phyloP scores from a whole-genome alignment of 208 protist genomes.

The Acanthamoeba castellanii region DNA sequence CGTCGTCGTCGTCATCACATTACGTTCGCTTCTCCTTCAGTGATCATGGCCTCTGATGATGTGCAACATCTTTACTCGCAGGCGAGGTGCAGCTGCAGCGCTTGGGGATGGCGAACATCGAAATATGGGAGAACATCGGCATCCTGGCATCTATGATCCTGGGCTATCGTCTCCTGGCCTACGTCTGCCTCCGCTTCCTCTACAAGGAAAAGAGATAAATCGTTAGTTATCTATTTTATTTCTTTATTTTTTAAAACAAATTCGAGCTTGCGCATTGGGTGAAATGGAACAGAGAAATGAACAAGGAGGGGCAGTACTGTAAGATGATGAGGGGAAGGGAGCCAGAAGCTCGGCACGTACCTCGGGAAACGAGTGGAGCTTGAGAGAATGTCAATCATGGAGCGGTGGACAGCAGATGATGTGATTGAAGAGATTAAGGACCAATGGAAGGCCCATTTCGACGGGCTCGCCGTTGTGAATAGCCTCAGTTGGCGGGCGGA shows the following conservation, averaged over 20 bases:
- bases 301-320: not conserved
- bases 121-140: slow-evolving; percentile 1
- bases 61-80: not conserved
- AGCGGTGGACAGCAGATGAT: not conserved
- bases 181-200: slow-evolving; percentile 38
- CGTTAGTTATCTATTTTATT: too few relatives aligned
- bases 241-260: not conserved
- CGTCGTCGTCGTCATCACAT: not conserved
- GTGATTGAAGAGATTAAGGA: not conserved
- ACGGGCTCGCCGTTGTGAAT: not conserved
- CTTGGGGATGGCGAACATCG: not conserved
- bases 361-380: too few relatives aligned
- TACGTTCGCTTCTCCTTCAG: not conserved
- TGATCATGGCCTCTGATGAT: not conserved
- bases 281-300: not conserved
- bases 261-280: not conserved
- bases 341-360: not conserved
- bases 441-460: not conserved
- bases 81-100: not conserved
- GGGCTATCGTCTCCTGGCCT: not conserved
- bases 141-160: not conserved
- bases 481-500: slow-evolving; percentile 32
- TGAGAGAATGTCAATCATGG: not conserved
- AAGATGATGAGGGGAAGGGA: not conserved
- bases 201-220: slow-evolving; percentile 24